phyloP scores from a whole-genome alignment of 352 stramenopile genomes.

The Phytophthora citricola region DNA sequence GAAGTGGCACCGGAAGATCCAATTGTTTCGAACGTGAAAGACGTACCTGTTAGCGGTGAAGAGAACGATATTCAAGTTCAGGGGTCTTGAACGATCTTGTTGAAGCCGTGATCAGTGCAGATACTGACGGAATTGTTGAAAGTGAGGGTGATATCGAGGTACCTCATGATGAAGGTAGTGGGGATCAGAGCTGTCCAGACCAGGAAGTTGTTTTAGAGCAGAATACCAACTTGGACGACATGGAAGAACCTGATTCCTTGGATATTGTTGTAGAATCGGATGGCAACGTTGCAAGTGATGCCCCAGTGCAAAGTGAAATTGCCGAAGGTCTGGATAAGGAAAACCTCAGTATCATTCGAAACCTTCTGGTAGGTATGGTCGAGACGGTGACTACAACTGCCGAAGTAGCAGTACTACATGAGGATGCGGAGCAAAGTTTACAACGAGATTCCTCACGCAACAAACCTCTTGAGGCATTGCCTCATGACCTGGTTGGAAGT shows the following conservation, averaged over 20 bases:
- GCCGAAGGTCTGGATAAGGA: neutral
- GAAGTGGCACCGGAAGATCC: neutral
- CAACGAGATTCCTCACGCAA: neutral
- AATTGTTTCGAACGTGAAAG: neutral
- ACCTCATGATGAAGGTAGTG: neutral
- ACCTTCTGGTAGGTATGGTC: constrained; percentile 9
- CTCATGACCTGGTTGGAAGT: too few species aligned
- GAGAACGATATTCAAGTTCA: neutral
- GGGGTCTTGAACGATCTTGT: constrained; percentile 4
- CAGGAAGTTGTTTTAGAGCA: neutral
- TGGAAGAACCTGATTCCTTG: neutral
- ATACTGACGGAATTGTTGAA: neutral
- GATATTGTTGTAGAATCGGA: neutral
- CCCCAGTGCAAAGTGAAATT: neutral
- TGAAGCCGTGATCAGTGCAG: neutral
- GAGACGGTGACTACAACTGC: neutral
- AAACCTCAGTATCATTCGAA: neutral
- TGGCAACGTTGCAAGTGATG: neutral
- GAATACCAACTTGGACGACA: neutral
- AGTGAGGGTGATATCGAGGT: neutral
- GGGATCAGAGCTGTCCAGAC: neutral
- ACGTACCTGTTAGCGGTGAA: neutral
- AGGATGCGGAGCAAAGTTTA: neutral
- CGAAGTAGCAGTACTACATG: neutral
- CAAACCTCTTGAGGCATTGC: too few species aligned